A percentile compares a stretch with the other conserved stretches of the same genome.
Evolutionary conservation across 2,329 filamentous ascomycete species (phyloP).

Genomic region (Colletotrichum cereale): DNA sequence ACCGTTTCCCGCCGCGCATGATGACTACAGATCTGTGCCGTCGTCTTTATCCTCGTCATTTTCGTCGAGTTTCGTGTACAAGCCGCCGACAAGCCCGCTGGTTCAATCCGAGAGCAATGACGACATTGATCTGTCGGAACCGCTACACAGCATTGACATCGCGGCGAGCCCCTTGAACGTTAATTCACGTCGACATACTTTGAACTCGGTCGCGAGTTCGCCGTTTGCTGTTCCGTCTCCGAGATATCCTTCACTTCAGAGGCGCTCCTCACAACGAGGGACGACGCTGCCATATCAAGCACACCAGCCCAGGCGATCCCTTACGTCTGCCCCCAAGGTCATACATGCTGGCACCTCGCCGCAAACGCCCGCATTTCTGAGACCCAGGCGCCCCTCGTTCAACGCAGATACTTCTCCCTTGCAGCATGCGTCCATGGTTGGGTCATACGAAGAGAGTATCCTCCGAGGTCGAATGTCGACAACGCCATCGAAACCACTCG

Average conservation of each 20-base stretch:
- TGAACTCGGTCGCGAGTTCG: slow-evolving; percentile 71
- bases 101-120: slow-evolving; percentile 90
- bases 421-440: slow-evolving; percentile 95
- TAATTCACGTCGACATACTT: slow-evolving; percentile 74
- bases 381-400: slow-evolving; percentile 76
- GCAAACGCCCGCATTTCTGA: slow-evolving; percentile 63
- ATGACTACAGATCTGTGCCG: slow-evolving; percentile 59
- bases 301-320: slow-evolving; percentile 81
- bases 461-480: slow-evolving; percentile 96
- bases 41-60: slow-evolving; percentile 79
- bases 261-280: slow-evolving; percentile 60
- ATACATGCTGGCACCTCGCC: slow-evolving; percentile 57
- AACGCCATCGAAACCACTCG: slow-evolving; percentile 89
- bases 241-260: slow-evolving; percentile 43
- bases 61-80: slow-evolving; percentile 84
- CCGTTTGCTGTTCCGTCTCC: slow-evolving; percentile 57
- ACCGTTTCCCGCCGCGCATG: slow-evolving; percentile 48
- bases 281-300: slow-evolving; percentile 79
- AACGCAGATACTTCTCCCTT: slow-evolving; percentile 81
- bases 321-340: slow-evolving; percentile 70
- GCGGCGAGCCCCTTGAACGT: slow-evolving; percentile 49
- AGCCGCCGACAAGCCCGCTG: slow-evolving; percentile 91
- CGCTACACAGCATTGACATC: slow-evolving; percentile 64
- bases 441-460: slow-evolving; percentile 98
- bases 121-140: slow-evolving; percentile 74